These are phyloP conservation scores for Suzukiozyma palmioleophila DNA, from an alignment of 1,139 yeast genomes.

Conservation along the genomic window DNA sequence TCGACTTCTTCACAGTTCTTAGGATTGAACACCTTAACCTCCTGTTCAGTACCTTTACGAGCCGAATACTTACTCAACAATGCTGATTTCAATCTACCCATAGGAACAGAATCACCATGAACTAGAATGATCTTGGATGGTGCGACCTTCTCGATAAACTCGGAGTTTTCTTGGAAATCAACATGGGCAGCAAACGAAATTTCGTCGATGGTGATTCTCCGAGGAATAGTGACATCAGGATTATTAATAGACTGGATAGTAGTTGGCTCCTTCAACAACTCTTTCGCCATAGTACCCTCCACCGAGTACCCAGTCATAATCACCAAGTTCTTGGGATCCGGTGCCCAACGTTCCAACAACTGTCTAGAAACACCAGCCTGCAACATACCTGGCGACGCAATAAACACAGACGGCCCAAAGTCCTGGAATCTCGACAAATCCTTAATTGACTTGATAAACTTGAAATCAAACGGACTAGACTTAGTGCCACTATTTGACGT, in stretches of 20 bases:
- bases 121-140: slow-evolving; percentile 84
- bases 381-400: slow-evolving; percentile 97
- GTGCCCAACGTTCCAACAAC: slow-evolving; percentile 92
- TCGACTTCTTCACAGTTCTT: slow-evolving; percentile 80
- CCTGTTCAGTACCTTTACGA: slow-evolving; percentile 81
- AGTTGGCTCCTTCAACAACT: slow-evolving; percentile 78
- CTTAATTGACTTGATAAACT: slow-evolving; percentile 75
- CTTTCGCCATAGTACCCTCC: slow-evolving; percentile 97
- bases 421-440: slow-evolving; percentile 85
- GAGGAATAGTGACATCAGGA: slow-evolving; percentile 79
- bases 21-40: slow-evolving; percentile 91
- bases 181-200: slow-evolving; percentile 99
- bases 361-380: slow-evolving; percentile 94
- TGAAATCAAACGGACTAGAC: slow-evolving; percentile 83
- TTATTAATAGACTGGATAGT: slow-evolving; percentile 78
- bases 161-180: slow-evolving; percentile 88
- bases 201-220: slow-evolving; percentile 88
- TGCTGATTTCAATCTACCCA: slow-evolving; percentile 96
- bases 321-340: slow-evolving; percentile 86
- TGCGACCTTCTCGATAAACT: slow-evolving; percentile 81
- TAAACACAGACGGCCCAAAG: slow-evolving; percentile 91
- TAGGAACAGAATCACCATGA: slow-evolving; percentile 97
- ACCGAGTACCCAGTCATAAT: slow-evolving; percentile 95
- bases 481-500: slow-evolving; percentile 39
- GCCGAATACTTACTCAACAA: slow-evolving; percentile 79